phyloP scores from a whole-genome alignment of 495 filamentous ascomycete genomes.

The Penicillium cinerascens region DNA sequence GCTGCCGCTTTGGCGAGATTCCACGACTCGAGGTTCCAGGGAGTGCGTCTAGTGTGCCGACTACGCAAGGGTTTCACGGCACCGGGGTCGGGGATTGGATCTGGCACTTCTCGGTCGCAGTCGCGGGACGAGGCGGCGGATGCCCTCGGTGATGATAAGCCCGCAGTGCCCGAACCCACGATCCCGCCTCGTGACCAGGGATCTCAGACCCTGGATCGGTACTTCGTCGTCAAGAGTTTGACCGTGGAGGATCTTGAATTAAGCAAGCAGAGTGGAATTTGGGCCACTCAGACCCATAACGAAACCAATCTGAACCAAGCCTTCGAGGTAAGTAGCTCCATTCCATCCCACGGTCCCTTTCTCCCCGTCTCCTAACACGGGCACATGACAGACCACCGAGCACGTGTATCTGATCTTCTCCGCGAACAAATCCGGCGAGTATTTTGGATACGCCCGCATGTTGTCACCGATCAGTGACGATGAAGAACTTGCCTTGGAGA shows the following conservation, averaged over 20 bases:
- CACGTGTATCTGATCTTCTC: conserved; percentile 97
- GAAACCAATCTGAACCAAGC: conserved; percentile 80
- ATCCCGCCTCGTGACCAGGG: not conserved
- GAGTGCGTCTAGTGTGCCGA: conserved; percentile 87
- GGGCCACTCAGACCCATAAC: conserved; percentile 95
- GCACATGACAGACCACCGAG: conserved; percentile 58
- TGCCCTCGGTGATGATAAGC: conserved; percentile 21
- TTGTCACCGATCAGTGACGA: conserved; percentile 77
- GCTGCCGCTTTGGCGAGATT: conserved; percentile 75
- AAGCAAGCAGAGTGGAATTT: conserved; percentile 82
- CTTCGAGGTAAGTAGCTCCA: conserved; percentile 60
- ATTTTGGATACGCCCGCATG: conserved; percentile 96
- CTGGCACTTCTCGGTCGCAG: not conserved
- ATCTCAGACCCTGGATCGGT: conserved; percentile 57
- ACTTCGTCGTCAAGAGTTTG: conserved; percentile 91
- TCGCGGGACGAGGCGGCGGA: conserved; percentile 6
- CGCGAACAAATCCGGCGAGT: conserved; percentile 97
- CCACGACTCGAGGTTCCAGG: conserved; percentile 87
- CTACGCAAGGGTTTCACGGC: conserved; percentile 58
- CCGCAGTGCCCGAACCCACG: conserved; percentile 4
- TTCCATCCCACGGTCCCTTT: not conserved
- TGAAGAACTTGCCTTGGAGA: conserved; percentile 60
- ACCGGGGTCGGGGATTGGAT: conserved; percentile 28
- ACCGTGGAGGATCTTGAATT: conserved; percentile 91
- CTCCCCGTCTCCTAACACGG: not conserved